Base-by-base conservation (phyloP, 306 rosid species). In the Fagus sylvatica region DNA sequence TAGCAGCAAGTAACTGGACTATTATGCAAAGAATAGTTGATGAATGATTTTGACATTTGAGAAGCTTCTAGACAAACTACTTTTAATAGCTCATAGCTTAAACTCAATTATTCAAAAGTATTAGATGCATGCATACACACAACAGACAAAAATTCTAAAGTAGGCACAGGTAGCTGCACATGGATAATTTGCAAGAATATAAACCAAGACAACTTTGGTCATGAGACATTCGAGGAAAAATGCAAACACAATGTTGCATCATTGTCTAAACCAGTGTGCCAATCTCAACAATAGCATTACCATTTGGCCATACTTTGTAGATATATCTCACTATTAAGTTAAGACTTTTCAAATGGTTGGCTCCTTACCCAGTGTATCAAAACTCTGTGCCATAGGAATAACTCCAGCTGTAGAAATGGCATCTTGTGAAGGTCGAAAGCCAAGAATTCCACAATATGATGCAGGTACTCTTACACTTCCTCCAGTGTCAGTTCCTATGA, bases 381-480 rank as follows among this genome's bases (percentile, higher is more conserved):
- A 91, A 69, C 93, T 95, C 69, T 95, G 99, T 30, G 99, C 90
- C 98, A 93, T 78, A 36, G 99, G 99, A 74, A 67, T 80, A 66
- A 91, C 97, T 75, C 96, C 94, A 11, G 87, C 73, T 76, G 81
- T 81, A 66, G 94, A 84, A 84, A 95, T 36, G 75, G 76, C 80
- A 60, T 83, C 93, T 55, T 89, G 98, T 74, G 99, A 91, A 74
- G 99, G 98, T 72, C 99, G 90, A 73, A 95, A 89, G 53, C 99
- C 99, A 34, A 91, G 88, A 85, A 91, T 90, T 79, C 99, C 97
- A 84, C 99, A 95, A 43, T 89, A 88, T 2, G 99, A 88, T 73
- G 99, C 93, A 28, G 98, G 98, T 59, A 92, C 90, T 85, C 99
- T 93, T 43, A 95, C 87, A 82, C 99, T 95, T 71, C 91, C 99